phyloP scores from a whole-genome alignment of 2,329 filamentous ascomycete genomes.

The Rutstroemia sp. region DNA sequence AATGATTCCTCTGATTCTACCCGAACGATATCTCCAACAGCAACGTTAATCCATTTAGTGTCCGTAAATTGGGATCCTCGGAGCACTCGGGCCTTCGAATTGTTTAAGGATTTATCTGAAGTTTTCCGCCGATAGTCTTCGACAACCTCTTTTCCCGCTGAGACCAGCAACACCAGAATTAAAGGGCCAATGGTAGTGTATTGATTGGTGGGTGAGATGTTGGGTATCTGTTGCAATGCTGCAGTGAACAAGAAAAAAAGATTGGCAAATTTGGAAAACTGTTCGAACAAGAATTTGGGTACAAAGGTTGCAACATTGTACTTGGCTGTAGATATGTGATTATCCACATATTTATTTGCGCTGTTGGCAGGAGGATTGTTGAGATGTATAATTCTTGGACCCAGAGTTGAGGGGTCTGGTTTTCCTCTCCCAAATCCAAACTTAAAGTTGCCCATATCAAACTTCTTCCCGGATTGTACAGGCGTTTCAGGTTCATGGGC shows the following conservation, averaged over 20 bases:
- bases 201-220: constrained; percentile 86
- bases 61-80: constrained; percentile 79
- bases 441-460: constrained; percentile 73
- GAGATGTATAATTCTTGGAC: constrained; percentile 85
- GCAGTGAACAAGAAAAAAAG: constrained; percentile 99
- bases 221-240: constrained; percentile 87
- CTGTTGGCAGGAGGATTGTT: constrained; percentile 94
- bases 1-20: constrained; percentile 95
- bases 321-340: constrained; percentile 95
- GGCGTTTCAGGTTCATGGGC: constrained; percentile 37
- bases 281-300: constrained; percentile 95
- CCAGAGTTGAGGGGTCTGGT: constrained; percentile 81
- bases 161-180: constrained; percentile 83
- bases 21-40: constrained; percentile 85
- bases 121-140: constrained; percentile 88
- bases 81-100: constrained; percentile 75
- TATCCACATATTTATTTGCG: constrained; percentile 85
- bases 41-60: constrained; percentile 87
- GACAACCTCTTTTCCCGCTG: constrained; percentile 86
- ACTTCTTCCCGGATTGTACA: constrained; percentile 43
- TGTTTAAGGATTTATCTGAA: constrained; percentile 81
- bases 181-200: constrained; percentile 97
- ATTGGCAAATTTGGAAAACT: constrained; percentile 99
- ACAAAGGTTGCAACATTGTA: constrained; percentile 92
- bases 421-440: constrained; percentile 84